Evolutionary conservation across 306 rosid genomes (phyloP).

Genomic region (Pyrus communis): DNA sequence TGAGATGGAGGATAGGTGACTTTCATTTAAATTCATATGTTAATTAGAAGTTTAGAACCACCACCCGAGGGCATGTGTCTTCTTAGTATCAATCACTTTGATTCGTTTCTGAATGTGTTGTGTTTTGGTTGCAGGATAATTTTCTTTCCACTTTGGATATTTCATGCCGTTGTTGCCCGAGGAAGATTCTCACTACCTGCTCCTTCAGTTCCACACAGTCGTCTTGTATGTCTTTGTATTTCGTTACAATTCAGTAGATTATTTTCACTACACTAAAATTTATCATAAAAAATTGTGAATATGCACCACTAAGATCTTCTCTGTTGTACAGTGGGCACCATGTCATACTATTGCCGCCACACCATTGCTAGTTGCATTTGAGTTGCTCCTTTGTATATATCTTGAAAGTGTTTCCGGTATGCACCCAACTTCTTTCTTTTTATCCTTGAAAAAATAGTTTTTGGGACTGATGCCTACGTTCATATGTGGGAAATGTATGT

Average conservation of each 20-base stretch:
- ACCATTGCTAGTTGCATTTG: conserved; percentile 91
- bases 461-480: conserved; percentile 4
- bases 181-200: conserved; percentile 99
- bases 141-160: conserved; percentile 87
- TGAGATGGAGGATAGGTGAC: background rate
- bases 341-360: conserved; percentile 90
- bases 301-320: conserved; percentile 7
- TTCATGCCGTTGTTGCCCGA: conserved; percentile 88
- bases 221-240: conserved; percentile 50
- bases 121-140: conserved; percentile 48
- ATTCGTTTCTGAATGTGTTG: background rate
- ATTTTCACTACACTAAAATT: background rate
- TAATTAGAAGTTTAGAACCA: background rate
- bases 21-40: background rate
- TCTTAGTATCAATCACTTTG: background rate
- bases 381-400: conserved; percentile 93
- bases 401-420: conserved; percentile 85
- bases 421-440: conserved; percentile 6
- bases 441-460: background rate
- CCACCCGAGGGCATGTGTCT: background rate
- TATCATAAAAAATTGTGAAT: background rate
- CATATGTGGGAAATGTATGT: background rate
- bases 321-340: conserved; percentile 96
- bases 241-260: conserved; percentile 8
- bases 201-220: conserved; percentile 90